Conservation (phyloP, 495 filamentous ascomycete genomes). For the Podospora didyma region DNA sequence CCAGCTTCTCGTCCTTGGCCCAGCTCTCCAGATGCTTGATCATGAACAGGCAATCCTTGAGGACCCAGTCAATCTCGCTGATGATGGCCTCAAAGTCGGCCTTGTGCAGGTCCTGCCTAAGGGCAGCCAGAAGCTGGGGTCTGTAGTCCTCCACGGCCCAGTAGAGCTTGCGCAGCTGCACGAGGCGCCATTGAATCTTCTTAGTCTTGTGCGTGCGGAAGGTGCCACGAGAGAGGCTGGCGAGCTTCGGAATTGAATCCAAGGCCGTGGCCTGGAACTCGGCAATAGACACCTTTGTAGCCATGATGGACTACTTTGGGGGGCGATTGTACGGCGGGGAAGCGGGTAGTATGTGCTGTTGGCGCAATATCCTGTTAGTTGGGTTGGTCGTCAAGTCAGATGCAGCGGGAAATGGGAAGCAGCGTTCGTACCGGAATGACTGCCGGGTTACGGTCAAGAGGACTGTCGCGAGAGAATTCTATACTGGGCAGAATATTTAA, state of each 20-base stretch:
- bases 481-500: too few species aligned
- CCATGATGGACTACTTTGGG: slow-evolving; percentile 19
- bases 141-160: slow-evolving; percentile 82
- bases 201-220: slow-evolving; percentile 79
- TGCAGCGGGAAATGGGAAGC: too few species aligned
- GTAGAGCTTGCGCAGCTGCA: slow-evolving; percentile 88
- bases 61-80: slow-evolving; percentile 67
- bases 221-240: slow-evolving; percentile 53
- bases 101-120: slow-evolving; percentile 71
- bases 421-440: too few species aligned
- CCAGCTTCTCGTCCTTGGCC: slow-evolving; percentile 73
- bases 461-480: neutral
- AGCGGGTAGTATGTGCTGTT: neutral
- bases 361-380: too few species aligned
- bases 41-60: slow-evolving; percentile 74
- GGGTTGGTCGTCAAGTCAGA: too few species aligned
- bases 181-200: slow-evolving; percentile 71
- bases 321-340: neutral
- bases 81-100: slow-evolving; percentile 63
- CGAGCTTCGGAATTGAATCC: slow-evolving; percentile 59
- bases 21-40: slow-evolving; percentile 73
- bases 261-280: slow-evolving; percentile 62
- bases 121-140: slow-evolving; percentile 63
- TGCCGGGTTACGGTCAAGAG: too few species aligned
- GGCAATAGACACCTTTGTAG: slow-evolving; percentile 40